Percentiles rank a stretch among this genome's conserved stretches.
phyloP scores from a whole-genome alignment of 257 asterid species.

The Rehmannia glutinosa region DNA sequence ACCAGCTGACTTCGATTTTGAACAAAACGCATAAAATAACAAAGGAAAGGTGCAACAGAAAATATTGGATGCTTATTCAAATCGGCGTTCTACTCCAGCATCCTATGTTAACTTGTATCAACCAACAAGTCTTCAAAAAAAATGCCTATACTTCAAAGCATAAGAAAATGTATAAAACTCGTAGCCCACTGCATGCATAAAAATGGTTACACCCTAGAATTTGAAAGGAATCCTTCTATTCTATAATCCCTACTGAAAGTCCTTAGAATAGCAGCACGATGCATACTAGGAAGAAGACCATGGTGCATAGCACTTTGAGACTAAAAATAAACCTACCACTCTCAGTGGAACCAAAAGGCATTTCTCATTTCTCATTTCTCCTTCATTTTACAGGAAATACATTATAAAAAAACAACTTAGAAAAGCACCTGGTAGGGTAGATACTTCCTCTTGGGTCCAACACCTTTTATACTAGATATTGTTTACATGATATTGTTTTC shows the following conservation, averaged over 20 bases:
- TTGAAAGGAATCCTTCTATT: no score
- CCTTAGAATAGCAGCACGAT: background rate
- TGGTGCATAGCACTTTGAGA: no score
- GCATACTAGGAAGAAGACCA: background rate
- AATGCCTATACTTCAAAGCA: background rate
- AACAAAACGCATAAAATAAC: conserved; percentile 1
- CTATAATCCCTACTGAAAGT: background rate
- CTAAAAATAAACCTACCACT: background rate
- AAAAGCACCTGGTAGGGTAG: no score
- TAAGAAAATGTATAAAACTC: background rate
- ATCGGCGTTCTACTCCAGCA: background rate
- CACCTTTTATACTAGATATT: background rate
- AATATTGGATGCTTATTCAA: background rate
- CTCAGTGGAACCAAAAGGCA: background rate
- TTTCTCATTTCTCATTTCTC: background rate
- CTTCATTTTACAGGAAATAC: background rate
- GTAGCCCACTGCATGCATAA: background rate
- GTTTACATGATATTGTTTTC: background rate
- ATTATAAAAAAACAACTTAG: no score
- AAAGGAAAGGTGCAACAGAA: background rate
- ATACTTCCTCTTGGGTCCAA: background rate
- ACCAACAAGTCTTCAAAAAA: background rate
- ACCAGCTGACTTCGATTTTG: background rate
- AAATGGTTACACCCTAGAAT: background rate
- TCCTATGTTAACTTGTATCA: background rate